Evolutionary conservation across 1,139 yeast species (phyloP).

Genomic region (Kazachstania sp.): DNA sequence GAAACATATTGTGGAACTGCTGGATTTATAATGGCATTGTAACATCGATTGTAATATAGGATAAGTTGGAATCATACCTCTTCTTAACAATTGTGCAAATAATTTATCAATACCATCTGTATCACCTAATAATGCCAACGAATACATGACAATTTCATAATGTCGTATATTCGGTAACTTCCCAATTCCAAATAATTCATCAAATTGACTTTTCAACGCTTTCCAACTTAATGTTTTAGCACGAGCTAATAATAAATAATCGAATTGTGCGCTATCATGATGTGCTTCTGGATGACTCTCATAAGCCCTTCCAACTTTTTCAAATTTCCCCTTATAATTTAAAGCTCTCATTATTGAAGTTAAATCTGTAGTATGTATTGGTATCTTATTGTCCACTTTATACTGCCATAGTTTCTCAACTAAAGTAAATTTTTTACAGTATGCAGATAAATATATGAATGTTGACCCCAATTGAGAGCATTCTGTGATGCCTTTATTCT

Average conservation of each 20-base stretch:
- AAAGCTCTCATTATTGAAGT: constrained; percentile 22
- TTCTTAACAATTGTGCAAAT: constrained; percentile 39
- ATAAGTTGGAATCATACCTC: constrained; percentile 43
- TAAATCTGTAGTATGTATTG: constrained; percentile 18
- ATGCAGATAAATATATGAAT: constrained; percentile 14
- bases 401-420: constrained; percentile 22
- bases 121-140: constrained; percentile 53
- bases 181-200: constrained; percentile 50
- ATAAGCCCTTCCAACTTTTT: constrained; percentile 12
- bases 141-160: constrained; percentile 56
- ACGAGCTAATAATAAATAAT: constrained; percentile 40
- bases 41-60: constrained; percentile 44
- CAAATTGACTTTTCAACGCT: constrained; percentile 53
- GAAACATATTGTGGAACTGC: constrained; percentile 41
- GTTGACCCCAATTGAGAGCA: constrained; percentile 25
- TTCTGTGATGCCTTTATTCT: constrained; percentile 12
- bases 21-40: constrained; percentile 37
- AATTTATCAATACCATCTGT: constrained; percentile 45
- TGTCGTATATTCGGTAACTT: constrained; percentile 49
- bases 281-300: constrained; percentile 25
- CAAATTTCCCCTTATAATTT: constrained; percentile 16
- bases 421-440: constrained; percentile 10
- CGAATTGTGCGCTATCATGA: constrained; percentile 33
- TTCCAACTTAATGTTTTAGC: constrained; percentile 51
- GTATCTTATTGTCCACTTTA: constrained; percentile 14